phyloP scores from a whole-genome alignment of 805 yeast genomes.

The Pichia paraexigua region DNA sequence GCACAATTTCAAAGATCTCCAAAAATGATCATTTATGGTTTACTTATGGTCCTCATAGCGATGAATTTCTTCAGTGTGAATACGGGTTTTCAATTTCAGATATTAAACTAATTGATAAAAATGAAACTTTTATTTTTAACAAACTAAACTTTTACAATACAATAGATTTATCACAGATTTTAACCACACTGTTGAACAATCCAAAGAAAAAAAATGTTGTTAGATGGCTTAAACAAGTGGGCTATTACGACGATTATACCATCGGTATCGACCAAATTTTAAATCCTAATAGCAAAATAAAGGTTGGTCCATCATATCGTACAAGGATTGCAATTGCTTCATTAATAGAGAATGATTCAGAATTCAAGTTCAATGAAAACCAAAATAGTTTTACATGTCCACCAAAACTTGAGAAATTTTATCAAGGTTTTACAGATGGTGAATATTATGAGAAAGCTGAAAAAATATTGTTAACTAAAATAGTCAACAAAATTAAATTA shows the following conservation, averaged over 20 bases:
- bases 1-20: slow-evolving; percentile 26
- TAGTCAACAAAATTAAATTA: slow-evolving; percentile 25
- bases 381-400: slow-evolving; percentile 19
- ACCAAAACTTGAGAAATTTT: slow-evolving; percentile 29
- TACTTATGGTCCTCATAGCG: slow-evolving; percentile 84
- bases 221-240: slow-evolving; percentile 35
- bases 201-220: slow-evolving; percentile 2
- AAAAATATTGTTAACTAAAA: slow-evolving; percentile 24
- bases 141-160: slow-evolving; percentile 1
- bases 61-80: slow-evolving; percentile 73
- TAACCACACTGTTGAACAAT: background rate
- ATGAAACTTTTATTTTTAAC: slow-evolving; percentile 5
- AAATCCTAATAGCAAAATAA: background rate
- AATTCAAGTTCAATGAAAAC: background rate
- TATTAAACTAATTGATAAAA: slow-evolving; percentile 54
- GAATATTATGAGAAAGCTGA: slow-evolving; percentile 28
- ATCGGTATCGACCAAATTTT: slow-evolving; percentile 29
- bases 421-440: slow-evolving; percentile 46
- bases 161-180: slow-evolving; percentile 11
- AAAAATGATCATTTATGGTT: slow-evolving; percentile 53
- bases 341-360: slow-evolving; percentile 29
- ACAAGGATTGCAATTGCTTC: slow-evolving; percentile 69
- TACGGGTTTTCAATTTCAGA: slow-evolving; percentile 64
- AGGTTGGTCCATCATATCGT: slow-evolving; percentile 52
- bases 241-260: slow-evolving; percentile 72